Evolutionary conservation across 768 basidiomycete species (phyloP).

Genomic region (Serpula lacrymans): DNA sequence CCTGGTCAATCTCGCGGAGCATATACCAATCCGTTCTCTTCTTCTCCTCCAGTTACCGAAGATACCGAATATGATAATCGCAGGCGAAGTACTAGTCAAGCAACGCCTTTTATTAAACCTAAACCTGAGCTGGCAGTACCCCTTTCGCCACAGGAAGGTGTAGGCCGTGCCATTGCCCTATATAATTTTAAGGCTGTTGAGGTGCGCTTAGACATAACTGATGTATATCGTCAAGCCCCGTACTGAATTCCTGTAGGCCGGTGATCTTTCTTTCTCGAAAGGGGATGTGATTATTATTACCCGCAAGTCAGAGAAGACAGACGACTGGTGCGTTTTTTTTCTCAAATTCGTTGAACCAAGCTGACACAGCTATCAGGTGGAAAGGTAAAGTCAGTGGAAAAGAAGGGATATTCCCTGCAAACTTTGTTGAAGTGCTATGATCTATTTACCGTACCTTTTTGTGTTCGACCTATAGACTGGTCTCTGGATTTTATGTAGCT

Average conservation of each 20-base stretch:
- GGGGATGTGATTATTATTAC: slow-evolving; percentile 72
- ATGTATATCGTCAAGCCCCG: too few species aligned
- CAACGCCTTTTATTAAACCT: slow-evolving; percentile 35
- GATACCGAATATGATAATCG: slow-evolving; percentile 13
- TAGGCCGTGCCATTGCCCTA: slow-evolving; percentile 70
- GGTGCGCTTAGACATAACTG: slow-evolving; percentile 35
- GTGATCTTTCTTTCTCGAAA: slow-evolving; percentile 73
- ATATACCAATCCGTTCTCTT: slow-evolving; percentile 27
- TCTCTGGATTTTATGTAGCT: too few species aligned
- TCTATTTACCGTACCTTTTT: too few species aligned
- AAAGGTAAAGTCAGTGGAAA: slow-evolving; percentile 59
- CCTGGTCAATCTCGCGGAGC: slow-evolving; percentile 2
- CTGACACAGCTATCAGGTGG: slow-evolving; percentile 54
- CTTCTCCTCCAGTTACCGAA: slow-evolving; percentile 11
- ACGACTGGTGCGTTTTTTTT: slow-evolving; percentile 60
- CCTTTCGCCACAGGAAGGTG: slow-evolving; percentile 51
- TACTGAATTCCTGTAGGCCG: slow-evolving; percentile 41
- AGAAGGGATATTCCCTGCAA: slow-evolving; percentile 77
- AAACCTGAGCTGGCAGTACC: slow-evolving; percentile 50
- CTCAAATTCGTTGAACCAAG: not conserved
- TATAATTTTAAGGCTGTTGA: slow-evolving; percentile 74
- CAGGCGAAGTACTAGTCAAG: slow-evolving; percentile 8
- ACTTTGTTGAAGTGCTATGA: slow-evolving; percentile 74
- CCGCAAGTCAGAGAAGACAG: slow-evolving; percentile 63
- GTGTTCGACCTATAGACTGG: too few species aligned